These are phyloP conservation scores for Fusarium chaquense DNA, from an alignment of 2,329 filamentous ascomycete species.

Conservation along the genomic window DNA sequence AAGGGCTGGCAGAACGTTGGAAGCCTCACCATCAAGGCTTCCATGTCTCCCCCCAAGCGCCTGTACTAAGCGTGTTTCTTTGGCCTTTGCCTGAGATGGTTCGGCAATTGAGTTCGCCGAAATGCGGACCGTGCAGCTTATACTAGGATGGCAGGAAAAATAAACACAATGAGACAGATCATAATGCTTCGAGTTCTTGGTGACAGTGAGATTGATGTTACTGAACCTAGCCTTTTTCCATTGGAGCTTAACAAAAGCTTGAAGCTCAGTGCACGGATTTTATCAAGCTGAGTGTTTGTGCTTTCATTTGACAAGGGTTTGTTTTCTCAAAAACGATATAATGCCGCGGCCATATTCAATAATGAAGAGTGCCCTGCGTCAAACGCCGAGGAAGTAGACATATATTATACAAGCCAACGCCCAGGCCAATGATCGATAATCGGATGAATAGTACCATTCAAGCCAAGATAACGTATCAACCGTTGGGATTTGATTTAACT, in stretches of 20 bases:
- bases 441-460: neutral
- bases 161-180: slow-evolving; percentile 36
- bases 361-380: neutral
- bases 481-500: slow-evolving; percentile 1
- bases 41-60: slow-evolving; percentile 98
- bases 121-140: slow-evolving; percentile 35
- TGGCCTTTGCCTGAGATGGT: slow-evolving; percentile 41
- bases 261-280: neutral
- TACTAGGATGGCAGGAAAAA: slow-evolving; percentile 38
- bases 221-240: neutral
- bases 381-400: neutral
- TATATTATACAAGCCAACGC: neutral
- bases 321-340: too few relatives aligned
- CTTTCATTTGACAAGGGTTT: neutral
- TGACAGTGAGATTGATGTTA: neutral
- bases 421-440: neutral
- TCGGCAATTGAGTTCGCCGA: slow-evolving; percentile 36
- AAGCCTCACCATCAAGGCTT: slow-evolving; percentile 99
- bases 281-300: neutral
- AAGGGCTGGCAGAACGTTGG: slow-evolving; percentile 99
- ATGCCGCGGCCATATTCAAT: neutral
- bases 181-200: neutral
- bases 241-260: neutral
- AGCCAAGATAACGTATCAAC: neutral
- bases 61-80: slow-evolving; percentile 78